phyloP scores from a whole-genome alignment of 2,329 filamentous ascomycete species.

The Endothia cerciana region DNA sequence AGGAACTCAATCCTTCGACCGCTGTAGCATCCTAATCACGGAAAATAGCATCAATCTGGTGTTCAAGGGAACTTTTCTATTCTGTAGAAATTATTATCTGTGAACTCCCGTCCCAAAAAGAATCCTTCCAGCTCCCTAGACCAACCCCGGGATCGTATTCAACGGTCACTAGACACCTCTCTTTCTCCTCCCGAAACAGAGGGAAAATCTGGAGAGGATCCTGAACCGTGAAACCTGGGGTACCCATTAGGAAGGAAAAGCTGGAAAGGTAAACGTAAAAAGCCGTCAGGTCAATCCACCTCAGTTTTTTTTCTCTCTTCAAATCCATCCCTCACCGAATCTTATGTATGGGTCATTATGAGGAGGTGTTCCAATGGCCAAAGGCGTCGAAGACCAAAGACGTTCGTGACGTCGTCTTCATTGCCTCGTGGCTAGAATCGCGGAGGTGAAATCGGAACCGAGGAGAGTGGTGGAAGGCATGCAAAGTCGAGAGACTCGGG shows the following conservation, averaged over 20 bases:
- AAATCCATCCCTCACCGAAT: neutral
- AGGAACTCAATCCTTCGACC: neutral
- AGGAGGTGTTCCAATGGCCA: slow-evolving; percentile 2
- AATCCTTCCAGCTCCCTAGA: neutral
- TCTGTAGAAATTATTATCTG: neutral
- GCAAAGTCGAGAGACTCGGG: neutral
- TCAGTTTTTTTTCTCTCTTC: neutral
- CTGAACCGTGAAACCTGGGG: neutral
- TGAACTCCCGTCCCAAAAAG: neutral
- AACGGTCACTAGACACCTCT: neutral
- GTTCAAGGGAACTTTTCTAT: slow-evolving; percentile 3
- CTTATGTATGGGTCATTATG: neutral
- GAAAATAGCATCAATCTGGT: neutral
- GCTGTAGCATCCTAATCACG: neutral
- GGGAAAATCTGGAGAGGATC: neutral
- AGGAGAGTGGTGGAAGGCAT: neutral
- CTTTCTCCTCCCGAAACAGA: neutral
- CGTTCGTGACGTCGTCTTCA: slow-evolving; percentile 5
- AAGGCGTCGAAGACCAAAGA: slow-evolving; percentile 7
- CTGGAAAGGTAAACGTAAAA: neutral
- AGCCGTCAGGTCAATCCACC: neutral
- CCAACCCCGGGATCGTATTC: neutral
- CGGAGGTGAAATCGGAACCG: neutral
- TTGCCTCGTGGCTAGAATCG: neutral
- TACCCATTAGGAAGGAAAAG: neutral